Evolutionary conservation across 345 rosid genomes (phyloP).

Genomic region (Toxicodendron radicans): DNA sequence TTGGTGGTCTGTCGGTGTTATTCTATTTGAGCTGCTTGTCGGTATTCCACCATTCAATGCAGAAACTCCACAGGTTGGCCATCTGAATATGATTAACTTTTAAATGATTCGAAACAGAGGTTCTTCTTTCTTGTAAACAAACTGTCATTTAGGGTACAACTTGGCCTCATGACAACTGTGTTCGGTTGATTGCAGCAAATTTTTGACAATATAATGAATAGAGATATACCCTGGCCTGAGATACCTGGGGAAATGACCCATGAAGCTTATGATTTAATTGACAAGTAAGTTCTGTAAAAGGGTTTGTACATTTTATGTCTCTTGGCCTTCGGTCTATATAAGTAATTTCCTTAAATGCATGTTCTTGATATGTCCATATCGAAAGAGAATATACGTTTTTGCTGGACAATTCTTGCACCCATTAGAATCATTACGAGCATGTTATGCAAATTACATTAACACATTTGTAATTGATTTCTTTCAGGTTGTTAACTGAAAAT

Average conservation of each 20-base stretch:
- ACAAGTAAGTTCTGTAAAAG: slow-evolving; percentile 60
- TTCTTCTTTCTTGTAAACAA: not conserved
- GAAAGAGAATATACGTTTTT: not conserved
- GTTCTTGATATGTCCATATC: not conserved
- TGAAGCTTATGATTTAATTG: slow-evolving; percentile 78
- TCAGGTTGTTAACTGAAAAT: slow-evolving; percentile 84
- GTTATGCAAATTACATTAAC: not conserved
- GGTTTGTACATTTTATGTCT: slow-evolving; percentile 2
- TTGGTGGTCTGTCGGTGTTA: slow-evolving; percentile 99
- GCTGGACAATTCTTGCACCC: not conserved
- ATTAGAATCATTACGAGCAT: not conserved
- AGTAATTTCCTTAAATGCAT: not conserved
- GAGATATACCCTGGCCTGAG: slow-evolving; percentile 88
- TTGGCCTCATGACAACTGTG: slow-evolving; percentile 10
- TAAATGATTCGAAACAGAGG: not conserved
- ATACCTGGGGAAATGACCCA: slow-evolving; percentile 75
- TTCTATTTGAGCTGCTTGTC: slow-evolving; percentile 88
- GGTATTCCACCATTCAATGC: slow-evolving; percentile 98
- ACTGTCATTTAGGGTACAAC: not conserved
- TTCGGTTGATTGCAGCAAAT: slow-evolving; percentile 61
- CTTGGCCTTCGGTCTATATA: slow-evolving; percentile 1
- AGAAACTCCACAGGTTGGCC: slow-evolving; percentile 76
- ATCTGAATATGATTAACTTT: not conserved
- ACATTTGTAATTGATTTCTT: slow-evolving; percentile 2
- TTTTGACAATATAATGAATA: slow-evolving; percentile 89